Evolutionary conservation across 78 protist genomes (phyloP), one percentile per base, ranked within the genome.

Genomic region (Polysphondylium violaceum): DNA sequence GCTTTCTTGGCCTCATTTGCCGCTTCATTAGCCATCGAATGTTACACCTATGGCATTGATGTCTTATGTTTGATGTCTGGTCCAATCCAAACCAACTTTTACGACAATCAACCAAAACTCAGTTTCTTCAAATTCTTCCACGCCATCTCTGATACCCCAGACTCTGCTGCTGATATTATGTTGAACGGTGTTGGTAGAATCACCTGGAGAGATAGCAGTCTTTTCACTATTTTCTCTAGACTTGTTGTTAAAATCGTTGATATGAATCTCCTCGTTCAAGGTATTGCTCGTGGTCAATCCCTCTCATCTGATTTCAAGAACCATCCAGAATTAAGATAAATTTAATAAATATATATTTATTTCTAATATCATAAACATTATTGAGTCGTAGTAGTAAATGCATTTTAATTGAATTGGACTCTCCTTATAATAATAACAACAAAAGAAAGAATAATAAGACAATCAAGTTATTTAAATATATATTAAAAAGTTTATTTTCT

Each of bases 51-150:
- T 60, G 93, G 93, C 58, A 87, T 87, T 40, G 93, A 87, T 47
- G 93, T 87, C 38, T 38, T 87, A 59, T 55, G 74, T 61, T 67
- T 75, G 38, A 56, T 60, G 68, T 60, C 72, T 40, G 93, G 93
- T 29, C 93, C 93, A 87, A 87, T 87, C n/a, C 79, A 58, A 58
- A 87, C 93, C 58, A 64, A 76, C 86, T 87, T 87, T 55, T 87
- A 75, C 63, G 86, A 75, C 43, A 87, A 73, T 29, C 81, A 72
- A 68, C 93, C 93, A 50, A 75, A 87, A 61, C 65, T 87, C 36
- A 44, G 65, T 23, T 56, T 61, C 41, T 75, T 87, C 25, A 87
- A 58, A 38, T 87, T 87, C 93, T 87, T 87, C 77, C 83, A 76
- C 16, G 56, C 81, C 16, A 76, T 75, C 21, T 76, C 88, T 43